Evolutionary conservation across 805 yeast species (phyloP).

Genomic region (Priceomyces haplophilus): DNA sequence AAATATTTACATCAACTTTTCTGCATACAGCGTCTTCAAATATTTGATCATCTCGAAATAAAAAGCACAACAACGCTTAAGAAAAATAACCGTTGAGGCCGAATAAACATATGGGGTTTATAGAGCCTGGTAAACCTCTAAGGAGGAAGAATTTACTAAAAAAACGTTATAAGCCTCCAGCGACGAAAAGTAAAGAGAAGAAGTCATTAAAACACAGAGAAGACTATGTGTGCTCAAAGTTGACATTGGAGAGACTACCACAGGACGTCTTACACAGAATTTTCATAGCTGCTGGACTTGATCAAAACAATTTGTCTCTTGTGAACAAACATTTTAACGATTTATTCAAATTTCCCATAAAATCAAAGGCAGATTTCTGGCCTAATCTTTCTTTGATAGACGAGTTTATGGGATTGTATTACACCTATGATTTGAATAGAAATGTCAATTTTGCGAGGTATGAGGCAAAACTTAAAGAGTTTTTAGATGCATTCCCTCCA

Average conservation of each 20-base stretch:
- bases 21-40: not conserved
- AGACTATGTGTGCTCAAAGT: not conserved
- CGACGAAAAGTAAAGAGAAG: not conserved
- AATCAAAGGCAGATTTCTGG: constrained; percentile 22
- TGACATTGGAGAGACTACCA: constrained; percentile 36
- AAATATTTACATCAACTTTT: not conserved
- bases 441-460: constrained; percentile 13
- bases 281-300: constrained; percentile 36
- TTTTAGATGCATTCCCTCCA: constrained; percentile 6
- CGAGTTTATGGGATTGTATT: constrained; percentile 22
- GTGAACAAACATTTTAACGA: constrained; percentile 28
- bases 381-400: constrained; percentile 14
- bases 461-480: constrained; percentile 12
- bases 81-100: too few relatives aligned
- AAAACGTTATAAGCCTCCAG: not conserved
- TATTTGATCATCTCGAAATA: not conserved
- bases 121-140: constrained; percentile 22
- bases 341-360: constrained; percentile 18
- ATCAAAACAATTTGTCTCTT: constrained; percentile 32
- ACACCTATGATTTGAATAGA: constrained; percentile 18
- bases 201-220: not conserved
- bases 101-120: constrained; percentile 34
- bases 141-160: constrained; percentile 11
- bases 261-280: constrained; percentile 40
- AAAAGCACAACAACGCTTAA: not conserved